Percentiles rank a stretch among this genome's conserved stretches.
Evolutionary conservation across 768 basidiomycete genomes (phyloP).

Genomic region (Serendipita sp.): DNA sequence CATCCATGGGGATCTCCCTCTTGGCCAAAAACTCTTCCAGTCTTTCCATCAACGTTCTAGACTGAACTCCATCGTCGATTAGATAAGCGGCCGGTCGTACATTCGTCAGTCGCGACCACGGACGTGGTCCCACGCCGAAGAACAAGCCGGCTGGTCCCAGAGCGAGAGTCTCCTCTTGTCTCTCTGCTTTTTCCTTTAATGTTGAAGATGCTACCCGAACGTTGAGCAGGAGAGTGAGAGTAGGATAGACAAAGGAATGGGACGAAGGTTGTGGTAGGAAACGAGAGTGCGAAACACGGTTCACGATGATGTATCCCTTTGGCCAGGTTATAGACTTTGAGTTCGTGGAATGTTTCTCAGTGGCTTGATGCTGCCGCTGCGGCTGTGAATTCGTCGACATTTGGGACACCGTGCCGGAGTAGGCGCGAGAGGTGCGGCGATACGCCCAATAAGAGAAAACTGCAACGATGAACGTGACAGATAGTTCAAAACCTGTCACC

Average conservation of each 20-base stretch:
- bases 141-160: constrained; percentile 35
- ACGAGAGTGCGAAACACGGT: constrained; percentile 37
- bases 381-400: too few species aligned
- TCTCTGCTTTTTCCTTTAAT: background rate
- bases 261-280: constrained; percentile 29
- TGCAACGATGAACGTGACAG: too few species aligned
- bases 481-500: too few species aligned
- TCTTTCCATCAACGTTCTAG: constrained; percentile 1
- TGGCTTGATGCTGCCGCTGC: too few species aligned
- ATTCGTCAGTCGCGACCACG: constrained; percentile 29
- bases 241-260: constrained; percentile 47
- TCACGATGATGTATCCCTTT: constrained; percentile 32
- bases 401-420: too few species aligned
- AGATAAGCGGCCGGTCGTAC: constrained; percentile 33
- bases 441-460: too few species aligned
- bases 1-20: background rate
- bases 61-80: constrained; percentile 11
- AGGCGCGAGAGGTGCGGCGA: too few species aligned
- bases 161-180: background rate
- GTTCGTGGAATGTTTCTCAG: too few species aligned
- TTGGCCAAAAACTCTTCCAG: constrained; percentile 7
- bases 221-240: constrained; percentile 39
- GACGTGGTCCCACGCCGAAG: constrained; percentile 35
- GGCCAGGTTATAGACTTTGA: background rate
- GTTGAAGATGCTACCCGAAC: constrained; percentile 15